phyloP scores from a whole-genome alignment of 495 filamentous ascomycete species.

The Penicillium atrosanguineum region DNA sequence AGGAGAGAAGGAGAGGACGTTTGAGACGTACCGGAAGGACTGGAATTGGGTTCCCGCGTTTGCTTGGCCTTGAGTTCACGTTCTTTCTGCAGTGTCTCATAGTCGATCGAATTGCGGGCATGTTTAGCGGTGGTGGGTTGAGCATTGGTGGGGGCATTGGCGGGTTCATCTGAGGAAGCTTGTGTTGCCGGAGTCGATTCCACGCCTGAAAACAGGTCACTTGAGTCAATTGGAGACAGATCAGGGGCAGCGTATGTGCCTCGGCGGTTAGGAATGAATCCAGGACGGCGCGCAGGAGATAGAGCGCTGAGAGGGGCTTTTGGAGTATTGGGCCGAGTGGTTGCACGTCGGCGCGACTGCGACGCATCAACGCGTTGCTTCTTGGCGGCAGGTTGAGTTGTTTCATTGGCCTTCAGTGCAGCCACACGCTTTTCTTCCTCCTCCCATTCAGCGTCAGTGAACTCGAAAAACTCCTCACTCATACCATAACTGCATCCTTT shows the following conservation, averaged over 20 bases:
- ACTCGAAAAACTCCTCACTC: slow-evolving; percentile 43
- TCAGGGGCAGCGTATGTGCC: slow-evolving; percentile 1
- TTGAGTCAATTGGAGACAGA: slow-evolving; percentile 11
- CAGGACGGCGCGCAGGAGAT: slow-evolving; percentile 3
- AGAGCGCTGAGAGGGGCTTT: not conserved
- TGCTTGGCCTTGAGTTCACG: not conserved
- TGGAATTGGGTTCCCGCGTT: not conserved
- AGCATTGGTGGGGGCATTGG: too few relatives aligned
- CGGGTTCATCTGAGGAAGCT: not conserved
- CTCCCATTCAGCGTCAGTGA: slow-evolving; percentile 33
- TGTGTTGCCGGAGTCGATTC: not conserved
- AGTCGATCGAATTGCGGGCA: not conserved
- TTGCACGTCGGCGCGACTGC: not conserved
- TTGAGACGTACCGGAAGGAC: not conserved
- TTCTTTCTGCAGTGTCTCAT: too few relatives aligned
- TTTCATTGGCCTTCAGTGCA: not conserved
- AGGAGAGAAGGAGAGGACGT: not conserved
- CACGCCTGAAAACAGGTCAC: not conserved
- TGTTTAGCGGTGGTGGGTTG: not conserved
- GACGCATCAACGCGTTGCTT: slow-evolving; percentile 7
- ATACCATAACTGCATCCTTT: slow-evolving; percentile 43
- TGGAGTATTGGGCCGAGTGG: not conserved
- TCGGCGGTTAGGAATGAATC: slow-evolving; percentile 7
- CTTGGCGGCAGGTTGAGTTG: slow-evolving; percentile 1
- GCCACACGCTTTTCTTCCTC: slow-evolving; percentile 8